Percentiles rank a stretch among this genome's conserved stretches.
Evolutionary conservation across 805 yeast genomes (phyloP).

Genomic region (Wickerhamomyces subpelliculosus): DNA sequence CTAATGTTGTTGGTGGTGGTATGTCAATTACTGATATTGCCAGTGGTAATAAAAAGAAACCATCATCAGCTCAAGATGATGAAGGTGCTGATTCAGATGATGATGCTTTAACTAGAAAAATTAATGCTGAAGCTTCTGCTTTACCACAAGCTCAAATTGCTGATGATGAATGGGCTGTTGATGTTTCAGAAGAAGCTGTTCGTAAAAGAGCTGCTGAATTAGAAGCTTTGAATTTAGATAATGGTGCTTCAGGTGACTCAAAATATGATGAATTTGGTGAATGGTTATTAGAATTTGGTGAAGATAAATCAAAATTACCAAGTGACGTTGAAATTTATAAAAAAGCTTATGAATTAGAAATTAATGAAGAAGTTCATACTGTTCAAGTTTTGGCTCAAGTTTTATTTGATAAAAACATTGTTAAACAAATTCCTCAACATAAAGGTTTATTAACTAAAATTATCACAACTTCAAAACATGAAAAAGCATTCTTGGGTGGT

Average conservation of each 20-base stretch:
- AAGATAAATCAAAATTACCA: slow-evolving; percentile 56
- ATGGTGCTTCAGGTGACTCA: slow-evolving; percentile 32
- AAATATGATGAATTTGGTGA: slow-evolving; percentile 77
- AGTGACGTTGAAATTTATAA: slow-evolving; percentile 88
- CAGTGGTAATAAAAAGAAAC: slow-evolving; percentile 34
- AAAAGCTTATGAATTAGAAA: slow-evolving; percentile 74
- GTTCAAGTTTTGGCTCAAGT: slow-evolving; percentile 91
- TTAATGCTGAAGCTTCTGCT: slow-evolving; percentile 77
- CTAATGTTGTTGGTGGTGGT: slow-evolving; percentile 86
- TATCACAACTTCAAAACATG: slow-evolving; percentile 60
- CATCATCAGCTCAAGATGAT: slow-evolving; percentile 22
- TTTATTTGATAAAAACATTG: slow-evolving; percentile 72
- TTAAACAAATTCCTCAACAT: slow-evolving; percentile 67
- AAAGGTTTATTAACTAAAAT: slow-evolving; percentile 78
- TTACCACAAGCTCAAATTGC: slow-evolving; percentile 59
- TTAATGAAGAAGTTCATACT: slow-evolving; percentile 65
- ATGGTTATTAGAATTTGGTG: slow-evolving; percentile 62
- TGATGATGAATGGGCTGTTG: slow-evolving; percentile 97
- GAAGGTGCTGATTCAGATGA: slow-evolving; percentile 49
- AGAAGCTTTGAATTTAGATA: slow-evolving; percentile 50
- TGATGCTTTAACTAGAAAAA: slow-evolving; percentile 69
- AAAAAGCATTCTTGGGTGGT: slow-evolving; percentile 91
- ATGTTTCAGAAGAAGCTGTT: slow-evolving; percentile 93
- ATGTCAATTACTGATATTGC: slow-evolving; percentile 74
- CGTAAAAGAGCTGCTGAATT: slow-evolving; percentile 84